A percentile compares a stretch with the other conserved stretches of the same genome.
phyloP scores from a whole-genome alignment of 371 early-diverging fungal species.

The Synchytrium microbalum region DNA sequence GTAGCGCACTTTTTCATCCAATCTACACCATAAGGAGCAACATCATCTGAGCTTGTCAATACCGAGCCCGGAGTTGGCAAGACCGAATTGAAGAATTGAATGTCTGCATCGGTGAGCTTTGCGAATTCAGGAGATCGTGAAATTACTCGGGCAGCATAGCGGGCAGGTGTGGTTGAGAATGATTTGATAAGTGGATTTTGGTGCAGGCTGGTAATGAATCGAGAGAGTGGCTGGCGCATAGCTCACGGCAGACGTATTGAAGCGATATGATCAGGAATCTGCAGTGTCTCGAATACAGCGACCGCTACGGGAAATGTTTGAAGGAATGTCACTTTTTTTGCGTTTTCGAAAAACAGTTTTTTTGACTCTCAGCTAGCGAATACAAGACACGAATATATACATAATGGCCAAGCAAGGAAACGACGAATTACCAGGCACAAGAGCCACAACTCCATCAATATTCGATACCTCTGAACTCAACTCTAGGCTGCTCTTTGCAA shows the following conservation, averaged over 20 bases:
- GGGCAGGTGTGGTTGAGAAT: not conserved
- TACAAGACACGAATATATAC: too few species aligned
- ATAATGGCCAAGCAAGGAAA: too few species aligned
- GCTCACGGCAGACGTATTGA: too few species aligned
- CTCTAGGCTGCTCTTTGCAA: conserved; percentile 77
- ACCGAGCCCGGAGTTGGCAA: not conserved
- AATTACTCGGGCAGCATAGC: not conserved
- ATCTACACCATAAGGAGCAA: not conserved
- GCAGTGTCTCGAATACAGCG: too few species aligned
- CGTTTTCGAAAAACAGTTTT: too few species aligned
- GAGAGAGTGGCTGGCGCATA: too few species aligned
- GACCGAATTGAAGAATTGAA: not conserved
- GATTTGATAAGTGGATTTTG: too few species aligned
- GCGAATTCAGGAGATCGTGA: not conserved
- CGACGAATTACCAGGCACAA: not conserved
- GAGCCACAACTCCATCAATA: not conserved
- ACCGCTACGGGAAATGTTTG: too few species aligned
- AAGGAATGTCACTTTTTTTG: too few species aligned
- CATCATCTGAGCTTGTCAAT: not conserved
- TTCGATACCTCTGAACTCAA: conserved; percentile 19
- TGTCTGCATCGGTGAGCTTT: not conserved
- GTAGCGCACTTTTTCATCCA: not conserved
- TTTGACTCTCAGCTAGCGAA: too few species aligned
- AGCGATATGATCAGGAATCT: too few species aligned
- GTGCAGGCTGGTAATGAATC: too few species aligned